A percentile compares a stretch with the other conserved stretches of the same genome.
Evolutionary conservation across 441 rosid species (phyloP).

Genomic region (Kokia cookei): DNA sequence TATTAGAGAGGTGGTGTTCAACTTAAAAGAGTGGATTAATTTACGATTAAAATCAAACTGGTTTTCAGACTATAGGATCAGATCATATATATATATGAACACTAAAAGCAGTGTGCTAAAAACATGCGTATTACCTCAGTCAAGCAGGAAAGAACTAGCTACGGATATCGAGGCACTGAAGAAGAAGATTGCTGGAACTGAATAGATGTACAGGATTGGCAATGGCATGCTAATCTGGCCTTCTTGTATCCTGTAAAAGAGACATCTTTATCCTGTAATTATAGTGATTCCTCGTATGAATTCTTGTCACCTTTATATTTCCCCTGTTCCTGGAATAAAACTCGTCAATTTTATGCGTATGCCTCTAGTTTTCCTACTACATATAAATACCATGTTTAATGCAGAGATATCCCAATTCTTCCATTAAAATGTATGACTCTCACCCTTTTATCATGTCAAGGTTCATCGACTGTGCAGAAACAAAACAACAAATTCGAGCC

Average conservation of each 20-base stretch:
- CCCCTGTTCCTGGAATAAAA: slow-evolving; percentile 9
- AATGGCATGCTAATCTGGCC: not conserved
- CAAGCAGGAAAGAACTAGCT: slow-evolving; percentile 93
- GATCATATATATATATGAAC: not conserved
- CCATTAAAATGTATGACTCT: not conserved
- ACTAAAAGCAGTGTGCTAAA: slow-evolving; percentile 4
- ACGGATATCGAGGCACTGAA: slow-evolving; percentile 80
- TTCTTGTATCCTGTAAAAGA: slow-evolving; percentile 12
- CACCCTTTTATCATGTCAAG: not conserved
- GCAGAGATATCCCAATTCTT: not conserved
- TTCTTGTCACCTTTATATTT: slow-evolving; percentile 5
- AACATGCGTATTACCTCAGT: slow-evolving; percentile 35
- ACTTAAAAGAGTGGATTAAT: not conserved
- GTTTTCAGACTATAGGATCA: not conserved
- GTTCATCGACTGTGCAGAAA: not conserved
- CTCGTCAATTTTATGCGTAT: slow-evolving; percentile 8
- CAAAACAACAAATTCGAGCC: not conserved
- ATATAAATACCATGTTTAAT: not conserved
- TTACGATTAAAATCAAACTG: not conserved
- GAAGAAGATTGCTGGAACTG: slow-evolving; percentile 94
- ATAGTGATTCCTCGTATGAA: slow-evolving; percentile 16
- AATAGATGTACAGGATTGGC: slow-evolving; percentile 26
- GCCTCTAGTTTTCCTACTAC: not conserved
- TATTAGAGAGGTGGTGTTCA: not conserved
- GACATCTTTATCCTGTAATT: slow-evolving; percentile 14